Conservation (phyloP, 345 rosid species). For the Fremontodendron californicum region DNA sequence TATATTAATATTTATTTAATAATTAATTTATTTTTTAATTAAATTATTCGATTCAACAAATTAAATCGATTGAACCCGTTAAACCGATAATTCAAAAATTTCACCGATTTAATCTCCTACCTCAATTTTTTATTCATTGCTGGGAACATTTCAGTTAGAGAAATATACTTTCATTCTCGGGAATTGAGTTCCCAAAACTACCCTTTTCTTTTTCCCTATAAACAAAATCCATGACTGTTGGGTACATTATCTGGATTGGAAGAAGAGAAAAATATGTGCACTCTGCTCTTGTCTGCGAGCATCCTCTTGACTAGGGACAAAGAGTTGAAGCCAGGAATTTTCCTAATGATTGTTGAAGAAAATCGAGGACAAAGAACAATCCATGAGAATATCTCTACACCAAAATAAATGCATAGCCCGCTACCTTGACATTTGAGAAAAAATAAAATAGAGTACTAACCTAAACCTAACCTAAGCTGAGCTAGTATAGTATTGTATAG, state of each 20-base stretch:
- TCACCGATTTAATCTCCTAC: too few relatives aligned
- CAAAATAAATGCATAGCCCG: not conserved
- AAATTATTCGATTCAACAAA: too few relatives aligned
- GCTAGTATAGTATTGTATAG: not conserved
- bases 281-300: not conserved
- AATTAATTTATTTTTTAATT: too few relatives aligned
- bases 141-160: conserved; percentile 1
- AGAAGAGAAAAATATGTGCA: not conserved
- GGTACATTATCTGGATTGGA: not conserved
- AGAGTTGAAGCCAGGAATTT: conserved; percentile 26
- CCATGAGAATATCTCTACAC: conserved; percentile 7
- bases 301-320: conserved; percentile 26
- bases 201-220: conserved; percentile 8
- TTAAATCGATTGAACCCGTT: too few relatives aligned
- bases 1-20: too few relatives aligned
- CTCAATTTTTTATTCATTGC: too few relatives aligned
- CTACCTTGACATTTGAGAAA: not conserved
- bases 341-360: conserved; percentile 37
- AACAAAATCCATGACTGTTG: not conserved
- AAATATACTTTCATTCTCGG: not conserved
- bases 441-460: not conserved
- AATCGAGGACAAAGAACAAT: conserved; percentile 16
- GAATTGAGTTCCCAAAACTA: conserved; percentile 7
- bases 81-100: too few relatives aligned
- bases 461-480: too few relatives aligned